phyloP scores from a whole-genome alignment of 305 asterid genomes.

The Solanum chacoense region DNA sequence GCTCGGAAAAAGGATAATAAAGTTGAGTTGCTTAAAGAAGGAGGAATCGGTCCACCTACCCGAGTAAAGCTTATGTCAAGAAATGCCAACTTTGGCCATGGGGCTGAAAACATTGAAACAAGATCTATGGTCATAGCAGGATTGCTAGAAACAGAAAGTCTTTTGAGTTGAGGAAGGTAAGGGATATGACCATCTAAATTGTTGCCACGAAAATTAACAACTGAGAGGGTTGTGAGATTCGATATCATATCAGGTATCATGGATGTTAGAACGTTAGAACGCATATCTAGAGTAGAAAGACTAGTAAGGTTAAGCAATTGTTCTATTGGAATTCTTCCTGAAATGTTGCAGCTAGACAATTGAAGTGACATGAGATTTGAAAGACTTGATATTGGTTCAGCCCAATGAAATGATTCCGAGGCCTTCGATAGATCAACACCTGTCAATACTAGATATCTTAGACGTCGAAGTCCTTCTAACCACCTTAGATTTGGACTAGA shows the following conservation, averaged over 20 bases:
- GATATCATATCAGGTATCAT: not conserved
- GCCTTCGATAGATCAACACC: constrained; percentile 9
- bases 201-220: not conserved
- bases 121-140: constrained; percentile 2
- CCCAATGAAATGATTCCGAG: constrained; percentile 1
- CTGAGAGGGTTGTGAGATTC: constrained; percentile 2
- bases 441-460: not conserved
- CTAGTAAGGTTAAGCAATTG: not conserved
- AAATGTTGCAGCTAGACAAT: constrained; percentile 3
- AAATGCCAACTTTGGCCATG: not conserved
- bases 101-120: not conserved
- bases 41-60: not conserved
- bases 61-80: not conserved
- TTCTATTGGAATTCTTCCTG: not conserved
- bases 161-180: constrained; percentile 2
- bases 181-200: not conserved
- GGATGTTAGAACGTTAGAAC: not conserved
- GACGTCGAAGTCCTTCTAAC: not conserved
- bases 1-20: not conserved
- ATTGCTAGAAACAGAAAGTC: not conserved
- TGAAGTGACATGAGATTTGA: constrained; percentile 1
- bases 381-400: constrained; percentile 1
- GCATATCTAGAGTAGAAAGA: not conserved
- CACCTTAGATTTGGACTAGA: constrained; percentile 2
- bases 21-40: constrained; percentile 3